Evolutionary conservation across 306 rosid genomes (phyloP).

Genomic region (Luffa acutangula): DNA sequence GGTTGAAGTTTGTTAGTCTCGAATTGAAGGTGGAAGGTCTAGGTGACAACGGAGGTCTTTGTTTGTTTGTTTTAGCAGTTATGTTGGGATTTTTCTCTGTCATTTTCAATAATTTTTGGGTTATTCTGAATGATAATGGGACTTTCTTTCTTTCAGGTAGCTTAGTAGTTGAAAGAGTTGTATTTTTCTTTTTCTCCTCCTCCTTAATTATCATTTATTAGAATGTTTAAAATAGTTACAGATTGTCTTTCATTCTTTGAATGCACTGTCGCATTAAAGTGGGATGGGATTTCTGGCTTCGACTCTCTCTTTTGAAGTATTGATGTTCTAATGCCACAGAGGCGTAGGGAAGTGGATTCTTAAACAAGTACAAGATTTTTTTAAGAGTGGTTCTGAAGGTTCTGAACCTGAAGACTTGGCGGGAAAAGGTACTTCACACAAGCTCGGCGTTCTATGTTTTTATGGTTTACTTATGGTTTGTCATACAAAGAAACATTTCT

Average conservation of each 20-base stretch:
- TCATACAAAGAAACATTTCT: not conserved
- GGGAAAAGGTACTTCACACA: conserved; percentile 28
- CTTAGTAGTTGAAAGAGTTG: not conserved
- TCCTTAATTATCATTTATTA: not conserved
- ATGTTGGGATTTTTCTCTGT: not conserved
- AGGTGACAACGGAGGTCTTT: not conserved
- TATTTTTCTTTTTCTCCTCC: not conserved
- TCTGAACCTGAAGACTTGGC: conserved; percentile 48
- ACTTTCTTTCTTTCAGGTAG: not conserved
- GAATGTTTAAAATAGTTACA: not conserved
- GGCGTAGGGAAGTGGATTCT: conserved; percentile 96
- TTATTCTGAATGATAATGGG: not conserved
- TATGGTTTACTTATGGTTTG: not conserved
- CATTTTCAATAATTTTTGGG: not conserved
- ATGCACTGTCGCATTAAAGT: not conserved
- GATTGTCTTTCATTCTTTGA: not conserved
- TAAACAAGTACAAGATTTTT: conserved; percentile 70
- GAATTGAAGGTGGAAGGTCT: not conserved
- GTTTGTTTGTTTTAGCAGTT: not conserved
- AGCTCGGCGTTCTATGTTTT: not conserved
- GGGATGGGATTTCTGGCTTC: not conserved
- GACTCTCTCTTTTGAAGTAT: not conserved
- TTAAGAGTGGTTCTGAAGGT: conserved; percentile 36
- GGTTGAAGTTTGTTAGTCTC: not conserved
- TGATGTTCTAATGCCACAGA: conserved; percentile 31